These are phyloP conservation scores for Mycena floridula DNA, from an alignment of 768 basidiomycete genomes.

Conservation along the genomic window DNA sequence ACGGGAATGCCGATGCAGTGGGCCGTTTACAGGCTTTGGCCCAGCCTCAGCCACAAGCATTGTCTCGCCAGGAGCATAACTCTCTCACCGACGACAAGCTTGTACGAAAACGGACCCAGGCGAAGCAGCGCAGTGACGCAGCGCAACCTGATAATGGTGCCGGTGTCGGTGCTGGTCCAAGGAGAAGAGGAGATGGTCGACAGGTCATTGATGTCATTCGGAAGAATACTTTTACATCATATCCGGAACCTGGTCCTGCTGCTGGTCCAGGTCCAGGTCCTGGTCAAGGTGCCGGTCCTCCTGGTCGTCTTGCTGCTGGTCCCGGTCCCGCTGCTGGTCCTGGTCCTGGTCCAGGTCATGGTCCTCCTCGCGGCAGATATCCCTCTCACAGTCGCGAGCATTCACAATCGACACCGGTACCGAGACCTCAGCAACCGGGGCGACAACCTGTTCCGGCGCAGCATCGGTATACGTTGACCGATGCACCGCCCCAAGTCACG, in stretches of 20 bases:
- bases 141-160: constrained; percentile 7
- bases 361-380: neutral
- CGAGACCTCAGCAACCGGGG: neutral
- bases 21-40: constrained; percentile 68
- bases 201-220: constrained; percentile 51
- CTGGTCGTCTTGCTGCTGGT: no score
- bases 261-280: no score
- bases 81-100: constrained; percentile 72
- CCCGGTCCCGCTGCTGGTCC: no score
- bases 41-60: constrained; percentile 49
- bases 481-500: constrained; percentile 8
- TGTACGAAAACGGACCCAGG: constrained; percentile 75
- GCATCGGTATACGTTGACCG: constrained; percentile 12
- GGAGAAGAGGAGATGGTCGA: constrained; percentile 25
- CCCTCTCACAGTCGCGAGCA: neutral
- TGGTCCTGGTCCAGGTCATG: no score
- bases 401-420: neutral
- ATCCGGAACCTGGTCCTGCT: neutral
- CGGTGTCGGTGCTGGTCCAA: constrained; percentile 5
- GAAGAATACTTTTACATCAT: constrained; percentile 33
- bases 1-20: constrained; percentile 47
- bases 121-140: constrained; percentile 31
- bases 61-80: constrained; percentile 80
- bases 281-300: no score
- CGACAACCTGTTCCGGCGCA: neutral